Evolutionary conservation across 495 filamentous ascomycete genomes (phyloP).

Genomic region (Rhypophila decipiens): DNA sequence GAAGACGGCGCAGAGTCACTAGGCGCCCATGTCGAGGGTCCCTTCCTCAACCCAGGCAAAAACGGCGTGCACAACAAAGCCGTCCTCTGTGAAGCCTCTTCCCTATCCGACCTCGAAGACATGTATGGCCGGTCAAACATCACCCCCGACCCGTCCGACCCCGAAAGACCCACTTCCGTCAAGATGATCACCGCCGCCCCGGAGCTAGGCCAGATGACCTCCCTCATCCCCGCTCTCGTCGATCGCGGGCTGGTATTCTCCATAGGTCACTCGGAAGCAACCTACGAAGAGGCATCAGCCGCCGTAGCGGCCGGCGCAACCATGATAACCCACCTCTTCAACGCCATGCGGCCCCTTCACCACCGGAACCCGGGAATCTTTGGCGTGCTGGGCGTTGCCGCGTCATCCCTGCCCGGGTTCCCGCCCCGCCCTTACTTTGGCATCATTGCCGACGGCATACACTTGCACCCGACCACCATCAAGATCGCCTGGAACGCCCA

Average conservation of each 20-base stretch:
- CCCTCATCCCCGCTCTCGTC: constrained; percentile 54
- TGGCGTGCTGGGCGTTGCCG: constrained; percentile 56
- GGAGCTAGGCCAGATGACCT: constrained; percentile 59
- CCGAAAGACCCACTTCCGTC: constrained; percentile 35
- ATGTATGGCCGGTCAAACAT: constrained; percentile 68
- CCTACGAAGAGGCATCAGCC: constrained; percentile 63
- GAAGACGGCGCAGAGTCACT: constrained; percentile 70
- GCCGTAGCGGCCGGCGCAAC: constrained; percentile 65
- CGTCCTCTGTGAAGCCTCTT: constrained; percentile 51
- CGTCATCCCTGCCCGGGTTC: too few relatives aligned
- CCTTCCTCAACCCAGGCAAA: constrained; percentile 65
- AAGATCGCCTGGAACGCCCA: constrained; percentile 59
- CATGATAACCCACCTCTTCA: constrained; percentile 88
- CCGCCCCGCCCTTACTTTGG: constrained; percentile 54
- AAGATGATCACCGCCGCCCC: constrained; percentile 79
- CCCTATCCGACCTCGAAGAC: constrained; percentile 51
- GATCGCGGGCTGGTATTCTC: constrained; percentile 60
- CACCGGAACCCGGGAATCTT: constrained; percentile 83
- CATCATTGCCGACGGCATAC: constrained; percentile 61
- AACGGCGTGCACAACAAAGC: constrained; percentile 67
- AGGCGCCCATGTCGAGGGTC: constrained; percentile 79
- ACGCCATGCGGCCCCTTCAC: constrained; percentile 80
- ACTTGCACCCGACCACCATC: constrained; percentile 57
- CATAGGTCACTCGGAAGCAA: constrained; percentile 77
- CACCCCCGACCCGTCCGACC: constrained; percentile 13